Percentiles rank a stretch among this genome's conserved stretches.
These are phyloP conservation scores for Starmerella davenportii DNA, from an alignment of 805 yeast species.

Conservation along the genomic window DNA sequence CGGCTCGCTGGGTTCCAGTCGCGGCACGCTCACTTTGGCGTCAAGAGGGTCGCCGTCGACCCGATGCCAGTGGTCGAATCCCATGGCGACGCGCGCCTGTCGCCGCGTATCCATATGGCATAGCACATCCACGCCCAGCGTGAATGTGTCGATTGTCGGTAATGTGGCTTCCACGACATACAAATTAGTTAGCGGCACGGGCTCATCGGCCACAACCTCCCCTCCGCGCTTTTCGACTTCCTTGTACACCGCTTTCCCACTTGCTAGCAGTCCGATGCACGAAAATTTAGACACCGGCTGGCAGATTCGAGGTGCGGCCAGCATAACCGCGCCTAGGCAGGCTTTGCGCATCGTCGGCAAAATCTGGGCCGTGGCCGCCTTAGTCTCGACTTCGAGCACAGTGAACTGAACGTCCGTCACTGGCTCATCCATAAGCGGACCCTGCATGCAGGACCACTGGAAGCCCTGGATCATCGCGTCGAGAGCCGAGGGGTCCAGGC, in stretches of 20 bases:
- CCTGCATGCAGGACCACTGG: conserved; percentile 64
- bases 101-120: conserved; percentile 54
- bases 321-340: conserved; percentile 59
- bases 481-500: neutral
- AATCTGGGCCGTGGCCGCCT: conserved; percentile 33
- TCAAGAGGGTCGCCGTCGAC: conserved; percentile 92
- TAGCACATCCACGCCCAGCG: conserved; percentile 65
- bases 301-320: conserved; percentile 59
- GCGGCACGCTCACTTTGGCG: conserved; percentile 39
- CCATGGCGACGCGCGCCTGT: conserved; percentile 48
- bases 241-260: conserved; percentile 33
- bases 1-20: conserved; percentile 56
- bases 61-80: conserved; percentile 51
- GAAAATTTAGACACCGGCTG: conserved; percentile 63
- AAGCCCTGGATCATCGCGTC: conserved; percentile 41
- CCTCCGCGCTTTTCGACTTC: conserved; percentile 57
- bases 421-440: conserved; percentile 84
- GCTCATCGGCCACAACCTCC: conserved; percentile 27
- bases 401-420: conserved; percentile 53
- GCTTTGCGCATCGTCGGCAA: conserved; percentile 77
- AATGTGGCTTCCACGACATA: conserved; percentile 42
- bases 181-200: conserved; percentile 60
- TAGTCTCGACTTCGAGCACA: conserved; percentile 39
- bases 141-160: conserved; percentile 82
- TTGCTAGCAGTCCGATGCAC: conserved; percentile 34